Evolutionary conservation across 1,284 basidiomycete genomes (phyloP).

Genomic region (Termitomyces sp.): DNA sequence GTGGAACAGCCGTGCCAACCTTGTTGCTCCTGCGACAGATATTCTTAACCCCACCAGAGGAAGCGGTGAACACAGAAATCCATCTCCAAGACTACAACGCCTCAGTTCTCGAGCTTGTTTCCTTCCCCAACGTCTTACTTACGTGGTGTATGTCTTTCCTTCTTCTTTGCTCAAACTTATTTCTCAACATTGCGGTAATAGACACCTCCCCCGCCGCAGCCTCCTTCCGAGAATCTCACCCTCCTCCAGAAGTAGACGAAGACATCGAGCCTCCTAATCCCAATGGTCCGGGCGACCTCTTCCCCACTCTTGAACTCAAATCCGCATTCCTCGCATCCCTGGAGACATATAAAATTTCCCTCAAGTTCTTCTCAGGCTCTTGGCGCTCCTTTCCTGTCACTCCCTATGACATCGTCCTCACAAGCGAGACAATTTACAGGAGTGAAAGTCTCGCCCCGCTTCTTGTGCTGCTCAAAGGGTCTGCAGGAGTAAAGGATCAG

Average conservation of each 20-base stretch:
- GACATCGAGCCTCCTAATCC: constrained; percentile 15
- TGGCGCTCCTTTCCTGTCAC: constrained; percentile 60
- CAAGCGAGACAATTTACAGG: constrained; percentile 92
- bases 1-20: constrained; percentile 86
- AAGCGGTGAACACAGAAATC: constrained; percentile 37
- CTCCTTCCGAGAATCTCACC: constrained; percentile 28
- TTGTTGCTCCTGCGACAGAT: constrained; percentile 67
- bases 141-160: constrained; percentile 67
- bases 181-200: constrained; percentile 17
- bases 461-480: constrained; percentile 43
- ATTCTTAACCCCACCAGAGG: constrained; percentile 35
- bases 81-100: constrained; percentile 93
- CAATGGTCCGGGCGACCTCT: constrained; percentile 46
- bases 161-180: background rate
- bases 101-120: constrained; percentile 79
- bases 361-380: constrained; percentile 79
- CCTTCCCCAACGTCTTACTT: constrained; percentile 85
- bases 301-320: constrained; percentile 60
- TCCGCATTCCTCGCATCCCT: constrained; percentile 54
- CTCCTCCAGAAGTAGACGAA: constrained; percentile 16
- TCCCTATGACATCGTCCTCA: constrained; percentile 72
- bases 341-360: constrained; percentile 43
- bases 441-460: constrained; percentile 66
- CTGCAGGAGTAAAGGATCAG: constrained; percentile 19
- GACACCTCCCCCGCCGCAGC: constrained; percentile 50